Base-by-base conservation (phyloP, 768 basidiomycete genomes). In the Tephrocybe sp. region DNA sequence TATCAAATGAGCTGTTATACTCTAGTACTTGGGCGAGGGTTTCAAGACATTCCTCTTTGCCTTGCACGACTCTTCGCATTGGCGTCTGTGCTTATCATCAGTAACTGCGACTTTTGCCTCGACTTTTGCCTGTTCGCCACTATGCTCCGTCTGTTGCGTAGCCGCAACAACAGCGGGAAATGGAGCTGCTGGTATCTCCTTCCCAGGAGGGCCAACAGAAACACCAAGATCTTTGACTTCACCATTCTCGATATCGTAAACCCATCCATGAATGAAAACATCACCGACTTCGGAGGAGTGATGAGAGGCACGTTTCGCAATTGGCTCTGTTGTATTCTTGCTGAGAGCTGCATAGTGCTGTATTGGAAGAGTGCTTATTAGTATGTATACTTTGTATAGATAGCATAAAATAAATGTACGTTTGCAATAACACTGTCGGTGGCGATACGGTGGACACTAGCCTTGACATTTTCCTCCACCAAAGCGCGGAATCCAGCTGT, bases 201-300 rank as follows among this genome's bases (percentile, higher is more conserved):
- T 60, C 1, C 71, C 71, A 25, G 71, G 65, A 11, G 69, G 67
- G 8, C 69, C 72, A 40, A 62, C 60, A 23, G 72, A 69, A 38
- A 81, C 53, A 3, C 69, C 62, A 47, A 86, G 62, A 55, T 83
- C 78, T 29, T 61, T 60, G 41, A 84, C 62, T 22, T 66, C 60
- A 4, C 83, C 82, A 25, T 66, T 75, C 54, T 74, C 76, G 49
- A 83, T 68, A 45, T 82, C 75, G 50, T 82, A 82, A 25, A 84
- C 75, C 77, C 77, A 83, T 5, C 82, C 82, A 37, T 84, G 80
- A 4, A 84, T 60, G 52, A 64, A 71, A 1, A 72, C 61, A 11
- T 64, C 61, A 21, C 57, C 49, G 12, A 51, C 23, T 4, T 62
- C 47, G 25, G 49, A 57, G 9, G 34, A 60, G 30, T 58, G 55